Evolutionary conservation across 1,284 basidiomycete species (phyloP).

Genomic region (Thelephora terrestris): DNA sequence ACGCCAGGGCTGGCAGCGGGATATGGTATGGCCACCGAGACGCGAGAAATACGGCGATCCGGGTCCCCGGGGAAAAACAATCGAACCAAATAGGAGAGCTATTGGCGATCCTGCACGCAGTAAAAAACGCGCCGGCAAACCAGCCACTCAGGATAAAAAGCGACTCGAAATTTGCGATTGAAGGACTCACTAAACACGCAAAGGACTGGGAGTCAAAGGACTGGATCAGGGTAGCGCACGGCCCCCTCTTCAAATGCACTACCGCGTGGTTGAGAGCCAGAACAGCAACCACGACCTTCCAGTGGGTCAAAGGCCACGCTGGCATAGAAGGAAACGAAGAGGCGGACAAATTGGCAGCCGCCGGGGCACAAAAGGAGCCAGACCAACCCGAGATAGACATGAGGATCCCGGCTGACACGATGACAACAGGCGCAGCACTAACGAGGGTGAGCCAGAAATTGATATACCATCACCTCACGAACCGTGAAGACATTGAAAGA

Average conservation of each 20-base stretch:
- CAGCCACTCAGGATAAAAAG: conserved; percentile 12
- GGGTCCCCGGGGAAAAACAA: conserved; percentile 10
- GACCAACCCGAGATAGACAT: too few species aligned
- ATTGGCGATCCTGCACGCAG: conserved; percentile 9
- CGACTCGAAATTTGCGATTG: conserved; percentile 14
- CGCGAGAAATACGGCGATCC: conserved; percentile 7
- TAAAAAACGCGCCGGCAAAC: too few species aligned
- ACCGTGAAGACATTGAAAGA: too few species aligned
- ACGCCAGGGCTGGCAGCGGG: conserved; percentile 15
- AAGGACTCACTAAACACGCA: conserved; percentile 11
- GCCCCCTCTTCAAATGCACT: too few species aligned
- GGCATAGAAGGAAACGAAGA: conserved; percentile 13
- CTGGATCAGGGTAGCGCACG: conserved; percentile 3
- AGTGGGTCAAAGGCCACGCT: conserved; percentile 9
- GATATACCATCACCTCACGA: too few species aligned
- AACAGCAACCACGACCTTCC: neutral
- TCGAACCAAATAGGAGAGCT: conserved; percentile 18
- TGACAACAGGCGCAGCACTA: conserved; percentile 1
- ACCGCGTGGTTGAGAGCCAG: too few species aligned
- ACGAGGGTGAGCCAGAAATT: neutral
- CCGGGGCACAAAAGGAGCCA: conserved; percentile 6
- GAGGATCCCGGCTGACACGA: neutral
- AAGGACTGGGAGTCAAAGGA: conserved; percentile 14
- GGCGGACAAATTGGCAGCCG: conserved; percentile 11
- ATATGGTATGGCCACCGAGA: conserved; percentile 11